Base-by-base conservation (phyloP, 805 yeast species). In the Candida koratica region DNA sequence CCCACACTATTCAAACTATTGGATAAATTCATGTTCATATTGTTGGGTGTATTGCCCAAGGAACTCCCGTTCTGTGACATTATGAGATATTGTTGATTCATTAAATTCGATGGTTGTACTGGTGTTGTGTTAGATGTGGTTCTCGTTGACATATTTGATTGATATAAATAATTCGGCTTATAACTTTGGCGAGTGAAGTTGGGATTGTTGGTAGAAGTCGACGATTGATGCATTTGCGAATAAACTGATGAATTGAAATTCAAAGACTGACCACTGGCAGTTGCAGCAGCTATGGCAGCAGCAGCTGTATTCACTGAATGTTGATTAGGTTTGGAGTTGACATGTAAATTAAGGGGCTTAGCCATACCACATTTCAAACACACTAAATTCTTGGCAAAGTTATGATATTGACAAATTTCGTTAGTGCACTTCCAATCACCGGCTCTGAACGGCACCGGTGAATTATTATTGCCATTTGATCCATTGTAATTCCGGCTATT, bases 371-470 rank as follows among this genome's bases (percentile, higher is more conserved):
- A 88, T 55, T 90, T 81, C 54, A 88, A 69, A 56, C 97, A 88
- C 39, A 81, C 78, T 39, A 85, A 68, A 57, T 88, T 88, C 53
- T 88, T 88, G 3, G 96, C 96, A 68, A 88, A 88, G 58, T 88
- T 88, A 59, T 88, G 96, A 58, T 89, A 89, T 22, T 79, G 71
- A 57, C 96, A 89, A 17, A 75, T 67, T 37, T 82, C 89, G 44
- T 75, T 78, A 17, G 75, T 68, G 65, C 96, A 89, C 58, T 87
- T 88, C 96, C 96, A 89, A 61, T 88, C 97, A 35, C 96, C 96
- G 3, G 96, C 96, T 49, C 97, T 74, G 61, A 89, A 89, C 19
- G 96, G 96, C n/a, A 89, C 94, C 49, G 77, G 71, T 36, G 61
- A 61, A 28, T 24, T 26, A 22, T 19, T 16, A 17, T 38, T 33